phyloP scores from a whole-genome alignment of 2,329 filamentous ascomycete species.

The Colletotrichum tropicale region DNA sequence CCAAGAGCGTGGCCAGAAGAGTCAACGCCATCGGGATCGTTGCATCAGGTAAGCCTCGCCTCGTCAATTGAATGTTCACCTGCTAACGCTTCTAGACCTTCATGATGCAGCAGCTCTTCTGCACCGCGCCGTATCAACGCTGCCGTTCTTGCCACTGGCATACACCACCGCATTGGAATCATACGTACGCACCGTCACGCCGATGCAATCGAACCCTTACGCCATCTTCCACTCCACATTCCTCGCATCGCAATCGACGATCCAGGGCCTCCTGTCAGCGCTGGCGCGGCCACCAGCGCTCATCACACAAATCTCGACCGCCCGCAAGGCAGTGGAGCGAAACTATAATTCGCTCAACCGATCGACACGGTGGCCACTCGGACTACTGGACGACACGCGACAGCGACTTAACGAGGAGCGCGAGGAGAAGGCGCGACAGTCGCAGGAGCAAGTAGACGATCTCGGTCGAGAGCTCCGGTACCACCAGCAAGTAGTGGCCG shows the following conservation, averaged over 20 bases:
- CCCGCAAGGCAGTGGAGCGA: conserved; percentile 77
- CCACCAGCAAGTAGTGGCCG: conserved; percentile 91
- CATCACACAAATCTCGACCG: conserved; percentile 75
- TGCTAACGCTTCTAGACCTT: conserved; percentile 56
- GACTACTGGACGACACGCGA: conserved; percentile 85
- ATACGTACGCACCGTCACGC: conserved; percentile 70
- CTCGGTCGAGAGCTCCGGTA: conserved; percentile 85
- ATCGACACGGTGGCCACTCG: conserved; percentile 79
- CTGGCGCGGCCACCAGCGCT: conserved; percentile 80
- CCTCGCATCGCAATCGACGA: conserved; percentile 81
- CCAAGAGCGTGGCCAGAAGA: conserved; percentile 80
- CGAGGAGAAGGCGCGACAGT: conserved; percentile 76
- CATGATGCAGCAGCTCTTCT: conserved; percentile 67
- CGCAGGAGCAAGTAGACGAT: conserved; percentile 71
- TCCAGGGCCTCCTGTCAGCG: conserved; percentile 79
- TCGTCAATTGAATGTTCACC: background rate
- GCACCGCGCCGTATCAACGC: conserved; percentile 54
- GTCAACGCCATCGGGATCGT: conserved; percentile 75
- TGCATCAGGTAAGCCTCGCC: conserved; percentile 53
- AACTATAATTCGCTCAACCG: conserved; percentile 76
- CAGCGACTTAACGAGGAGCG: conserved; percentile 83
- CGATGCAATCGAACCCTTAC: conserved; percentile 75
- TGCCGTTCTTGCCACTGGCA: conserved; percentile 70
- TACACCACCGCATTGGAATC: conserved; percentile 75
- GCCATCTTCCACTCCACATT: conserved; percentile 76